Base-by-base conservation (phyloP, 164 flowering plant genomes). In the Vitis rupestris region DNA sequence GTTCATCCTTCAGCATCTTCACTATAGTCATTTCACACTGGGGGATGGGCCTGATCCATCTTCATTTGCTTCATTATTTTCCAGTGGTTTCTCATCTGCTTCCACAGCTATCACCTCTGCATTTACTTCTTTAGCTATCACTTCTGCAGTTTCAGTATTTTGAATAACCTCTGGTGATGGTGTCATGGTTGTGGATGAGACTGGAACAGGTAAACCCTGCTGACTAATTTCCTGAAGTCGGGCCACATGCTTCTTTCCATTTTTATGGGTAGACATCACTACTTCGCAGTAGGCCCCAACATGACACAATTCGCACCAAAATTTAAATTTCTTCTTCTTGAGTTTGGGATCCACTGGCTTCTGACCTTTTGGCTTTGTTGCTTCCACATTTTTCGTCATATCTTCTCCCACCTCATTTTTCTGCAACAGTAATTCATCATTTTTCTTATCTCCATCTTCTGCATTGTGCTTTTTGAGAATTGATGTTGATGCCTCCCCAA, bases 241-340 rank as follows among this genome's bases (percentile, higher is more conserved):
- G 19, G 54, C 59, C 37, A 27, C 3, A 63, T 84, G 88, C 64
- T 73, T 80, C 72, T 79, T 82, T 52, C 88, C 85, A 47, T 10
- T 69, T 60, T 55, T 37, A 69, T 81, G 88, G 14, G 51, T 27
- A 12, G 68, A 65, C 78, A 85, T 71, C 31, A 75, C 78, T 7
- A 27, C 59, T 58, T 19, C 49, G 12, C 76, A 31, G 29, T 17
- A 29, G 19, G 83, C 65, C 61, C 84, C 83, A 62, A 77, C 67
- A 13, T 64, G 30, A 65, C 86, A 82, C 65, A 72, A 37, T 59
- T 79, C 83, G 49, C 88, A 85, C 82, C 81, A 79, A 50, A 77
- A 82, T 58, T 48, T 73, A 48, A 72, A 80, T 14, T 68, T 72
- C 61, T 13, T 63, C 53, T 67, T 58, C 17, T 13, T 49, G 10